These are phyloP conservation scores for Triangularia setosa DNA, from an alignment of 2,329 filamentous ascomycete genomes.

Conservation along the genomic window DNA sequence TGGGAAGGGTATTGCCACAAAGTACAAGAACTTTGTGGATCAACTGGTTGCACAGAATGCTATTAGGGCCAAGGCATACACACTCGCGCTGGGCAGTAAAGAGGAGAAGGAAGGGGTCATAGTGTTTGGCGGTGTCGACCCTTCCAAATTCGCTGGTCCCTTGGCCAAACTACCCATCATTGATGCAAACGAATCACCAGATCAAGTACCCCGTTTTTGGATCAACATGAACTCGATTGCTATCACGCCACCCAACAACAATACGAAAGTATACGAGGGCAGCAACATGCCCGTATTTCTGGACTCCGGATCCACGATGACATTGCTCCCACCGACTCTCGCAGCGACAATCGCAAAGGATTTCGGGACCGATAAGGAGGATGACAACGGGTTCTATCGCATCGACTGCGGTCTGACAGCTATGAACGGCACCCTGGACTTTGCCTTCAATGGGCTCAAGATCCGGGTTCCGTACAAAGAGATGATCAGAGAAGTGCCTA, in stretches of 20 bases:
- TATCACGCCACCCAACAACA: slow-evolving; percentile 38
- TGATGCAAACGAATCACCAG: slow-evolving; percentile 51
- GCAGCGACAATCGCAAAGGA: slow-evolving; percentile 46
- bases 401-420: slow-evolving; percentile 43
- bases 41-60: slow-evolving; percentile 46
- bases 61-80: slow-evolving; percentile 60
- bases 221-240: slow-evolving; percentile 44
- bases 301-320: slow-evolving; percentile 67
- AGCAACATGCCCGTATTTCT: slow-evolving; percentile 56
- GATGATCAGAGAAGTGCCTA: slow-evolving; percentile 40
- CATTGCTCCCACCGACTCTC: slow-evolving; percentile 58
- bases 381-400: slow-evolving; percentile 42
- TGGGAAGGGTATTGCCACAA: slow-evolving; percentile 43
- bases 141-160: slow-evolving; percentile 57
- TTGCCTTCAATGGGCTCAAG: slow-evolving; percentile 45
- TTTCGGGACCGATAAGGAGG: slow-evolving; percentile 41
- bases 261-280: slow-evolving; percentile 32
- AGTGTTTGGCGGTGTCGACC: slow-evolving; percentile 66
- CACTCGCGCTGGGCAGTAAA: slow-evolving; percentile 61
- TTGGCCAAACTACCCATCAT: slow-evolving; percentile 61
- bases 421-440: slow-evolving; percentile 44
- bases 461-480: slow-evolving; percentile 49
- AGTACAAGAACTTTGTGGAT: slow-evolving; percentile 51
- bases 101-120: slow-evolving; percentile 58
- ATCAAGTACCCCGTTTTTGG: slow-evolving; percentile 51